Base-by-base conservation (phyloP, 2,329 filamentous ascomycete species). In the Fusarium irregulare region DNA sequence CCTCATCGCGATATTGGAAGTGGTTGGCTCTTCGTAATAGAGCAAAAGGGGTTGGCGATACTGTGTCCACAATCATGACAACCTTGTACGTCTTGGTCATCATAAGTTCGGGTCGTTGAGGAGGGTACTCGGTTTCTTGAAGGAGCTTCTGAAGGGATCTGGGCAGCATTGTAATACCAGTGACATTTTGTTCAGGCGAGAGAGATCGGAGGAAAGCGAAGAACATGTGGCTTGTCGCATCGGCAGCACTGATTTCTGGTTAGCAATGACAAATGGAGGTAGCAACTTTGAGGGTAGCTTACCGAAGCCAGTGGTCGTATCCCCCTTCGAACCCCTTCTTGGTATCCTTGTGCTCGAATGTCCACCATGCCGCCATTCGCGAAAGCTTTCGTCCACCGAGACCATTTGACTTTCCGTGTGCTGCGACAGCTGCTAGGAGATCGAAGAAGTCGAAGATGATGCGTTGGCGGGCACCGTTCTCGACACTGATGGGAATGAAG, bases 361-460 rank as follows among this genome's bases (percentile, higher is more conserved):
- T 94, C 96, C 96, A 99, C 96, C 96, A 99, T 47, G 94, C 94
- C 42, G 95, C 96, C 87, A 97, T 93, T 72, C 96, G 89, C 12
- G 96, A 98, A 57, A 99, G 87, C 80, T 98, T 98, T 70, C 94
- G 90, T 27, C 96, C 96, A 65, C 94, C 93, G 68, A 99, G 88
- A 45, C 96, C 96, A 78, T 99, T 99, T 57, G 85, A 89, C 83
- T 98, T 98, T 72, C 93, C 93, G 76, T 98, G 93, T 16, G 96
- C 96, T 34, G 96, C 94, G 73, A 98, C 89, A 10, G 95, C 93
- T 6, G 95, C 90, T 46, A 99, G 83, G 1, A 99, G 88, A 75
- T 98, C 95, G 81, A 98, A 99, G 81, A 97, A 98, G 81, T 97
- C 93, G 76, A 97, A 94, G 61, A 98, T 95, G 77, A 99, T 98